These are phyloP conservation scores for Nannochloris sp. DNA, from an alignment of 139 green algal genomes.

Conservation along the genomic window DNA sequence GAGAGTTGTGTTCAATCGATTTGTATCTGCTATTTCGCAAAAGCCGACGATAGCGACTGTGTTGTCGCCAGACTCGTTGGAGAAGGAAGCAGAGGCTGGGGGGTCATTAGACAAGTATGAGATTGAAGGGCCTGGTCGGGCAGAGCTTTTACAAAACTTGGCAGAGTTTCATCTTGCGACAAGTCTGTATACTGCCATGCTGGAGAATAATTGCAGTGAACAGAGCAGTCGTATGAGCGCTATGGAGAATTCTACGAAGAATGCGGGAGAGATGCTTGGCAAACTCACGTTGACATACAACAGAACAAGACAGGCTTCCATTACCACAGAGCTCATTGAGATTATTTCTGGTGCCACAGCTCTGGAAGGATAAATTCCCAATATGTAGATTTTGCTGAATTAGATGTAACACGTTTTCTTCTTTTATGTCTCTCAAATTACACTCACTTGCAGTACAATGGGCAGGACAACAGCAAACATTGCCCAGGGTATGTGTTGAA, in stretches of 20 bases:
- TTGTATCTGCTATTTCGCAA: constrained; percentile 84
- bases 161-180: constrained; percentile 92
- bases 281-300: constrained; percentile 95
- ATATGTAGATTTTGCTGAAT: not conserved
- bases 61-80: constrained; percentile 72
- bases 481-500: not conserved
- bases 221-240: constrained; percentile 90
- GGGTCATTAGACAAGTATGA: constrained; percentile 88
- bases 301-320: constrained; percentile 65
- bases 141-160: constrained; percentile 83
- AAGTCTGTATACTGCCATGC: constrained; percentile 86
- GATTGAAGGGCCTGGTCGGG: constrained; percentile 78
- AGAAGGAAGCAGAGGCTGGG: constrained; percentile 64
- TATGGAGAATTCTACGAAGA: constrained; percentile 98
- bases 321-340: constrained; percentile 98
- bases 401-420: not conserved
- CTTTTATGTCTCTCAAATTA: constrained; percentile 1
- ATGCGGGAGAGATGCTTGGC: constrained; percentile 89
- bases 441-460: not conserved
- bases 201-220: constrained; percentile 97
- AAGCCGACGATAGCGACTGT: constrained; percentile 90
- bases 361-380: constrained; percentile 33
- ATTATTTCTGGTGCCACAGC: constrained; percentile 91
- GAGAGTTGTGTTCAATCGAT: constrained; percentile 90
- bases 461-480: not conserved